phyloP scores from a whole-genome alignment of 2,329 filamentous ascomycete genomes.

The Cadophora sp. region DNA sequence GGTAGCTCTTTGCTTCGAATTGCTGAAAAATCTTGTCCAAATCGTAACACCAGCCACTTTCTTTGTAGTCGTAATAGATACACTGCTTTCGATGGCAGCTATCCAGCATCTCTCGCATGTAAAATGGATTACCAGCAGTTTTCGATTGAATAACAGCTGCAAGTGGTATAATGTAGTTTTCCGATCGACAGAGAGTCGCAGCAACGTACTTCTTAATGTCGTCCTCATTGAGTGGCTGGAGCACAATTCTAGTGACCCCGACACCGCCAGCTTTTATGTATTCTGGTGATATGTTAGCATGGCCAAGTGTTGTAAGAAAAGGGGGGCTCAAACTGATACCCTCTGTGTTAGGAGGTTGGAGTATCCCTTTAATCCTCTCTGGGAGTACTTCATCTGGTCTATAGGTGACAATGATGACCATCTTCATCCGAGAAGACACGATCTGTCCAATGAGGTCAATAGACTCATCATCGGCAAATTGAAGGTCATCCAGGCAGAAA shows the following conservation, averaged over 20 bases:
- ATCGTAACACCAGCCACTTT: slow-evolving; percentile 83
- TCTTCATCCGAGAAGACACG: slow-evolving; percentile 76
- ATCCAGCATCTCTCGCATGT: slow-evolving; percentile 88
- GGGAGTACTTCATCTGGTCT: slow-evolving; percentile 47
- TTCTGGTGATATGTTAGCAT: slow-evolving; percentile 41
- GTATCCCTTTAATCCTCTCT: slow-evolving; percentile 60
- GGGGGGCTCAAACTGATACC: slow-evolving; percentile 49
- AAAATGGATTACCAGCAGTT: slow-evolving; percentile 87
- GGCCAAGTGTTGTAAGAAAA: slow-evolving; percentile 21
- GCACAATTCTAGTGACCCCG: slow-evolving; percentile 71
- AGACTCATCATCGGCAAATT: slow-evolving; percentile 89
- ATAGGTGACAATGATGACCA: slow-evolving; percentile 62
- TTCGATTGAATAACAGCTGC: slow-evolving; percentile 79
- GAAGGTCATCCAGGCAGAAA: slow-evolving; percentile 86
- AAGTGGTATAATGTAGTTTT: slow-evolving; percentile 76
- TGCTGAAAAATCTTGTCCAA: slow-evolving; percentile 86
- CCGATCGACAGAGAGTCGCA: slow-evolving; percentile 76
- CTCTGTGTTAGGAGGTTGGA: slow-evolving; percentile 61
- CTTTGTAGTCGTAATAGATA: slow-evolving; percentile 89
- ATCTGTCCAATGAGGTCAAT: slow-evolving; percentile 84
- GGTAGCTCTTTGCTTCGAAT: slow-evolving; percentile 80
- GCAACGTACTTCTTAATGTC: slow-evolving; percentile 86
- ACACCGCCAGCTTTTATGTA: slow-evolving; percentile 53
- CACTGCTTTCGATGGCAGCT: slow-evolving; percentile 86
- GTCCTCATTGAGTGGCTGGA: slow-evolving; percentile 76